Evolutionary conservation across 371 early-diverging fungal genomes (phyloP).

Genomic region (Mucor circinelloides): DNA sequence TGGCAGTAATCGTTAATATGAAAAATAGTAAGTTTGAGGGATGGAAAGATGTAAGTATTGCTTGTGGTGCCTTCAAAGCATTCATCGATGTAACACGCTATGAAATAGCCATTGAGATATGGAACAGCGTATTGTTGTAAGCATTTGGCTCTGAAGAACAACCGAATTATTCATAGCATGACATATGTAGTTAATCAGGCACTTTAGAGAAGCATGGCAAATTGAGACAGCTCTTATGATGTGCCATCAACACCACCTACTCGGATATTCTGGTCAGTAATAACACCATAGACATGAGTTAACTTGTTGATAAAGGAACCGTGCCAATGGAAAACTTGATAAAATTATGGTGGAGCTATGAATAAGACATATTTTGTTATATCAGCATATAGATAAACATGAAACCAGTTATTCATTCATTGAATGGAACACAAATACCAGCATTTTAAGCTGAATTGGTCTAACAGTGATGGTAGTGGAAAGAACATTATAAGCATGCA

Average conservation of each 20-base stretch:
- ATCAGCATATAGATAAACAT: slow-evolving; percentile 24
- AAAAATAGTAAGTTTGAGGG: too few relatives aligned
- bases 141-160: too few relatives aligned
- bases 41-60: too few relatives aligned
- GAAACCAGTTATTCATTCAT: slow-evolving; percentile 67
- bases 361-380: slow-evolving; percentile 55
- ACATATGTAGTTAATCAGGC: slow-evolving; percentile 3
- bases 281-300: too few relatives aligned
- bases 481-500: slow-evolving; percentile 8
- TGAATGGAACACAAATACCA: slow-evolving; percentile 79
- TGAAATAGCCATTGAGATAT: too few relatives aligned
- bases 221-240: background rate
- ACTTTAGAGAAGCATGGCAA: background rate
- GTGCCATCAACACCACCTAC: slow-evolving; percentile 4
- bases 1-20: too few relatives aligned
- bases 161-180: too few relatives aligned
- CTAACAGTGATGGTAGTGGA: slow-evolving; percentile 63
- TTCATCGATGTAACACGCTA: too few relatives aligned
- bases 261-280: slow-evolving; percentile 13
- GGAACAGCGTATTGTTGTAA: too few relatives aligned
- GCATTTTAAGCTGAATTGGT: slow-evolving; percentile 88
- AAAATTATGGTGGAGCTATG: slow-evolving; percentile 64
- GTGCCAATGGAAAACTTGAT: slow-evolving; percentile 75
- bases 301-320: too few relatives aligned
- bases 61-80: too few relatives aligned